A percentile compares a stretch with the other conserved stretches of the same genome.
These are phyloP conservation scores for Paragyromitra xinjiangensis DNA, from an alignment of 495 filamentous ascomycete genomes.

Conservation along the genomic window DNA sequence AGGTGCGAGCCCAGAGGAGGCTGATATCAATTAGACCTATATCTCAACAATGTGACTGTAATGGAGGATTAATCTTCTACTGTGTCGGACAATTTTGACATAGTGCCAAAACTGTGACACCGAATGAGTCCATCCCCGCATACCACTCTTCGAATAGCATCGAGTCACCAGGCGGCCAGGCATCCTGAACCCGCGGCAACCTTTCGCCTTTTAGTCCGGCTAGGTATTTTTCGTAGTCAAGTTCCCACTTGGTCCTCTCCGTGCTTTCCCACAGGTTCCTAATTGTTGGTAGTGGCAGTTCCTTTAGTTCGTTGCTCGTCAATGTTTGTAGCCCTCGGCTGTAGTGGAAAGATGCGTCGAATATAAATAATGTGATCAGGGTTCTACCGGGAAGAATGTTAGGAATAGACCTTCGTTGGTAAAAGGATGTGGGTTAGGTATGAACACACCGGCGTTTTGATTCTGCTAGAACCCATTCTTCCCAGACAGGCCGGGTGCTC, in stretches of 20 bases:
- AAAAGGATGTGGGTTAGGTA: neutral
- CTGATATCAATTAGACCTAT: neutral
- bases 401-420: neutral
- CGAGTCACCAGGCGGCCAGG: conserved; percentile 4
- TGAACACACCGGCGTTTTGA: conserved; percentile 50
- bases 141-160: conserved; percentile 42
- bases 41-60: neutral
- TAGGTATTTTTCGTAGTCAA: conserved; percentile 48
- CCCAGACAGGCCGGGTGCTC: conserved; percentile 42
- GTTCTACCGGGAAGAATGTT: conserved; percentile 28
- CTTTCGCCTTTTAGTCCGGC: conserved; percentile 35
- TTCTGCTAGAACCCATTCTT: conserved; percentile 54
- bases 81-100: conserved; percentile 26
- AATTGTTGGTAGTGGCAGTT: conserved; percentile 43
- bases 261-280: conserved; percentile 47
- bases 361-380: conserved; percentile 41
- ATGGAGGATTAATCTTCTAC: neutral
- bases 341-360: conserved; percentile 52
- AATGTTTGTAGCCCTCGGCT: conserved; percentile 41
- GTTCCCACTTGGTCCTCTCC: conserved; percentile 42
- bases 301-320: conserved; percentile 34
- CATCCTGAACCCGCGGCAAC: conserved; percentile 45
- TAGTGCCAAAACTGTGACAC: conserved; percentile 47
- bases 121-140: conserved; percentile 52
- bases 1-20: neutral